Conservation (phyloP, 805 yeast species). For the Lipomyces kockii region DNA sequence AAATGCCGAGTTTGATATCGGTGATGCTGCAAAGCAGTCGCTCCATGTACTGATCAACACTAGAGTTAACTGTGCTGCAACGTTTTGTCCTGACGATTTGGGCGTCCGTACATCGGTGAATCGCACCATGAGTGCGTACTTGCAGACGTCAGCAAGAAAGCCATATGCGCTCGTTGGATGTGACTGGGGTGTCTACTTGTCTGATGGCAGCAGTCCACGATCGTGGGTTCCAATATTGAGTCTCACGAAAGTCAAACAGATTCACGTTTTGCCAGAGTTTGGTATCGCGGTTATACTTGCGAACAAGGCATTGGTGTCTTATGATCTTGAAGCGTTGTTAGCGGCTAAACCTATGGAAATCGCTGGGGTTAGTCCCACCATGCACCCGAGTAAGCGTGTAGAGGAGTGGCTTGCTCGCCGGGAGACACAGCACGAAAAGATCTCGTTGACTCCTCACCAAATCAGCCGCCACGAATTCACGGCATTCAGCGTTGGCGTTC, state of each 20-base stretch:
- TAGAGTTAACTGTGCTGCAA: slow-evolving; percentile 50
- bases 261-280: slow-evolving; percentile 63
- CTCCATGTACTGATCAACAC: slow-evolving; percentile 43
- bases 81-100: slow-evolving; percentile 54
- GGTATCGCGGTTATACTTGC: slow-evolving; percentile 63
- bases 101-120: slow-evolving; percentile 44
- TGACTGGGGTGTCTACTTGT: slow-evolving; percentile 63
- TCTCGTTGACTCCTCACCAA: background rate
- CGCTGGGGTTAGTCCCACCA: background rate
- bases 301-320: slow-evolving; percentile 63
- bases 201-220: slow-evolving; percentile 41
- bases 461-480: background rate
- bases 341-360: slow-evolving; percentile 10
- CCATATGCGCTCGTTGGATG: slow-evolving; percentile 58
- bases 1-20: slow-evolving; percentile 31
- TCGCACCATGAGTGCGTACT: slow-evolving; percentile 20
- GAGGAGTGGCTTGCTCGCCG: background rate
- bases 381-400: background rate
- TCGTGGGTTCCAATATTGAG: slow-evolving; percentile 65
- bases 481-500: slow-evolving; percentile 61
- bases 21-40: slow-evolving; percentile 20
- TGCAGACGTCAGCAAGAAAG: slow-evolving; percentile 33
- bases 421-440: background rate
- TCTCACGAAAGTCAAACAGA: slow-evolving; percentile 57
- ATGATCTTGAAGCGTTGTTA: slow-evolving; percentile 66